A percentile compares a stretch with the other conserved stretches of the same genome.
Evolutionary conservation across 192 early-diverging fungal genomes (phyloP).

Genomic region (Coemansia reversa): DNA sequence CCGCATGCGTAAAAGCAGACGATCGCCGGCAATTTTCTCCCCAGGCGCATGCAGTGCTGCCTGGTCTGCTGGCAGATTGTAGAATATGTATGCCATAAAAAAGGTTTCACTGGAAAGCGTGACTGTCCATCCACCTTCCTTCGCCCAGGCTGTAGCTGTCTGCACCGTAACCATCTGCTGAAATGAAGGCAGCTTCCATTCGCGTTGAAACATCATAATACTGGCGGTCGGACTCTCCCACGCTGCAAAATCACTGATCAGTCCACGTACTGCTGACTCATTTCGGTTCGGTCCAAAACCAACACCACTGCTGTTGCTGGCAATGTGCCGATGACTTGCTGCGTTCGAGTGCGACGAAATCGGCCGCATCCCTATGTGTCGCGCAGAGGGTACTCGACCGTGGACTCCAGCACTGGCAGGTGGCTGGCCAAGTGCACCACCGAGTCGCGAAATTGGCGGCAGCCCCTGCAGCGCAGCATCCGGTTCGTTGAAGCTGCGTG

Average conservation of each 20-base stretch:
- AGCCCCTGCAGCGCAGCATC: constrained; percentile 18
- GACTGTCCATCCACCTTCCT: constrained; percentile 46
- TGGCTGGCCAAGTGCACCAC: not conserved
- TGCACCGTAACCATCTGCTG: constrained; percentile 49
- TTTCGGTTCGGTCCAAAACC: constrained; percentile 35
- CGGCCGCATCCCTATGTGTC: constrained; percentile 28
- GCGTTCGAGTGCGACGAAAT: constrained; percentile 48
- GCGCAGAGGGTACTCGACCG: constrained; percentile 7
- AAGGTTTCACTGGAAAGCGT: constrained; percentile 53
- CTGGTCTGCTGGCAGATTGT: constrained; percentile 43
- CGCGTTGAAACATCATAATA: constrained; percentile 57
- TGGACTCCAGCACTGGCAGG: constrained; percentile 17
- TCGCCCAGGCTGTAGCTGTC: constrained; percentile 44
- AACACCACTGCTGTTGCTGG: constrained; percentile 24
- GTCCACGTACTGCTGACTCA: constrained; percentile 40
- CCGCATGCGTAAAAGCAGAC: constrained; percentile 52
- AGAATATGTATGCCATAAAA: constrained; percentile 52
- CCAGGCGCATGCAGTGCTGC: constrained; percentile 20
- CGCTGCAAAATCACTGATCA: constrained; percentile 51
- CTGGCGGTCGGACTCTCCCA: constrained; percentile 54
- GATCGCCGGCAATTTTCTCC: constrained; percentile 47
- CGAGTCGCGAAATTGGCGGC: constrained; percentile 24
- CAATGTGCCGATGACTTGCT: constrained; percentile 24
- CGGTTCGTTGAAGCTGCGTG: constrained; percentile 39
- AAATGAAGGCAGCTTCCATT: constrained; percentile 57